These are phyloP conservation scores for Aspergillus kassunensis DNA, from an alignment of 495 filamentous ascomycete species.

Conservation along the genomic window DNA sequence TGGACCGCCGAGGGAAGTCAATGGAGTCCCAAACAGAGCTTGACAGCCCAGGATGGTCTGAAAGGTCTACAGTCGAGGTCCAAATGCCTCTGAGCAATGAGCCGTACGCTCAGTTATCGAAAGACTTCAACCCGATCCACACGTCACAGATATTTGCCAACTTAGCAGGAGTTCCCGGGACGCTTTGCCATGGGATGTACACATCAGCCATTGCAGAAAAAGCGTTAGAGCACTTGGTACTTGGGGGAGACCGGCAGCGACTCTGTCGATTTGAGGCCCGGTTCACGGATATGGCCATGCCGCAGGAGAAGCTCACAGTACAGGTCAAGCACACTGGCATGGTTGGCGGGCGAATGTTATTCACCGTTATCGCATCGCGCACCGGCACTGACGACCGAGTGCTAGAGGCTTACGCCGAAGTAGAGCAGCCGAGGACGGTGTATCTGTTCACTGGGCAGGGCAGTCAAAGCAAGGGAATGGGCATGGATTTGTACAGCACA, in stretches of 20 bases:
- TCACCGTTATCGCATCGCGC: conserved; percentile 25
- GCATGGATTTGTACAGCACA: conserved; percentile 35
- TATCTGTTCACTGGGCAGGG: conserved; percentile 47
- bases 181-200: conserved; percentile 36
- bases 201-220: conserved; percentile 21
- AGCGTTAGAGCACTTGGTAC: conserved; percentile 18
- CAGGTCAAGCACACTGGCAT: conserved; percentile 32
- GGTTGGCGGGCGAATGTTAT: conserved; percentile 30
- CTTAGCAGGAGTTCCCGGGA: conserved; percentile 28
- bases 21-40: conserved; percentile 10
- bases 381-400: conserved; percentile 25
- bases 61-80: conserved; percentile 13
- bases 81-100: conserved; percentile 24
- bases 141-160: conserved; percentile 26
- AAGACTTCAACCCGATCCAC: conserved; percentile 39
- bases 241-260: conserved; percentile 12
- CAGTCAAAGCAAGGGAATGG: conserved; percentile 38
- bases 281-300: conserved; percentile 37
- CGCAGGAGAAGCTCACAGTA: conserved; percentile 29
- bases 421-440: conserved; percentile 34
- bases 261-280: conserved; percentile 23
- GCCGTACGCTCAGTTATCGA: conserved; percentile 26
- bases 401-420: conserved; percentile 29
- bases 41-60: conserved; percentile 7
- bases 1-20: conserved; percentile 23